phyloP scores from a whole-genome alignment of 2,329 filamentous ascomycete genomes.

The Hymenoscyphus linearis region DNA sequence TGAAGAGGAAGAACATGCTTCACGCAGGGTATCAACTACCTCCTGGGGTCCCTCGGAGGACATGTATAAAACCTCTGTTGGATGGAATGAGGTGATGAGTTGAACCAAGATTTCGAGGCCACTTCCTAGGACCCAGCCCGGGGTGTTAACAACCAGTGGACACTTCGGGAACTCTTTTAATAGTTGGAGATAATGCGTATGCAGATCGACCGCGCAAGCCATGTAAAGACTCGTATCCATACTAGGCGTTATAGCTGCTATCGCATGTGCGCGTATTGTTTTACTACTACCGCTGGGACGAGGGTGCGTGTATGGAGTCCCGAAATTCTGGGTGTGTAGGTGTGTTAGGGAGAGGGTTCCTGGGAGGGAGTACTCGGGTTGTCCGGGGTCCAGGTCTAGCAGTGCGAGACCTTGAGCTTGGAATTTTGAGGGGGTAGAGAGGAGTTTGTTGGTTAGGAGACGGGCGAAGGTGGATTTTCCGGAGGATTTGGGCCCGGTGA shows the following conservation, averaged over 20 bases:
- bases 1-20: too few species aligned
- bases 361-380: conserved; percentile 67
- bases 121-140: conserved; percentile 68
- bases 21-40: conserved; percentile 47
- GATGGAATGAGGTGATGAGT: conserved; percentile 48
- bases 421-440: conserved; percentile 33
- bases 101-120: conserved; percentile 60
- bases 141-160: conserved; percentile 67
- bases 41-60: conserved; percentile 56
- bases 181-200: conserved; percentile 48
- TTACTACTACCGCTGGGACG: conserved; percentile 29
- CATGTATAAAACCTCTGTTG: conserved; percentile 63
- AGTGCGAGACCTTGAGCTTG: conserved; percentile 38
- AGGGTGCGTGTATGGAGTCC: conserved; percentile 62
- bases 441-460: conserved; percentile 59
- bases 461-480: conserved; percentile 73
- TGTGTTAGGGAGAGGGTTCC: conserved; percentile 65
- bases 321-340: conserved; percentile 56
- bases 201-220: conserved; percentile 58
- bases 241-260: conserved; percentile 60
- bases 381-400: conserved; percentile 72
- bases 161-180: conserved; percentile 36
- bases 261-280: conserved; percentile 57
- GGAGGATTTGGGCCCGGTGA: conserved; percentile 66
- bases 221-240: conserved; percentile 64